These are phyloP conservation scores for Pseudozyma hubeiensis DNA, from an alignment of 1,284 basidiomycete species.

Conservation along the genomic window DNA sequence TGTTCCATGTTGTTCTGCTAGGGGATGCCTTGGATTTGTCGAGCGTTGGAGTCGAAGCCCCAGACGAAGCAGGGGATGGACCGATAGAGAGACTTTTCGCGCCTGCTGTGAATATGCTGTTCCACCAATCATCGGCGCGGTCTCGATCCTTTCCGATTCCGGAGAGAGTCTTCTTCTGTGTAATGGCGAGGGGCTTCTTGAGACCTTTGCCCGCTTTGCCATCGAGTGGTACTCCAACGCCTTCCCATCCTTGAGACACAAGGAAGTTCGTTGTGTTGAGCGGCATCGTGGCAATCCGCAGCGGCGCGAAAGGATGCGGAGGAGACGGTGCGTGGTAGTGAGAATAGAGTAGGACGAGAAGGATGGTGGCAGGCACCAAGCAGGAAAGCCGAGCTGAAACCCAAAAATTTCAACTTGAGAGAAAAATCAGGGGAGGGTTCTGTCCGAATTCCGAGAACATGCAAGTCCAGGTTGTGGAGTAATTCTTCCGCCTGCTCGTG, in stretches of 20 bases:
- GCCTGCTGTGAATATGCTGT: conserved; percentile 64
- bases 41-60: conserved; percentile 13
- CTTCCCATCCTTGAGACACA: conserved; percentile 63
- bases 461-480: too few species aligned
- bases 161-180: conserved; percentile 61
- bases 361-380: too few species aligned
- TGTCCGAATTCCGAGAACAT: not conserved
- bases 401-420: too few species aligned
- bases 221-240: conserved; percentile 63
- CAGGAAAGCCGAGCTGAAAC: not conserved
- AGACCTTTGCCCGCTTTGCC: conserved; percentile 61
- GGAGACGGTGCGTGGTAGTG: not conserved
- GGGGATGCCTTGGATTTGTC: conserved; percentile 10
- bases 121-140: conserved; percentile 68
- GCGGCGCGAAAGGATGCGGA: not conserved
- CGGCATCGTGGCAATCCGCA: conserved; percentile 49
- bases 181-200: conserved; percentile 66
- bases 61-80: conserved; percentile 21
- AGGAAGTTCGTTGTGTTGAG: conserved; percentile 61
- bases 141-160: conserved; percentile 67
- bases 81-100: conserved; percentile 59
- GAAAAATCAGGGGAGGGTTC: not conserved
- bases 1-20: conserved; percentile 22
- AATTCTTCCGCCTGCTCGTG: too few species aligned
- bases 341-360: too few species aligned